Evolutionary conservation across 2,329 filamentous ascomycete genomes (phyloP).

Genomic region (Hirsutella thompsonii): DNA sequence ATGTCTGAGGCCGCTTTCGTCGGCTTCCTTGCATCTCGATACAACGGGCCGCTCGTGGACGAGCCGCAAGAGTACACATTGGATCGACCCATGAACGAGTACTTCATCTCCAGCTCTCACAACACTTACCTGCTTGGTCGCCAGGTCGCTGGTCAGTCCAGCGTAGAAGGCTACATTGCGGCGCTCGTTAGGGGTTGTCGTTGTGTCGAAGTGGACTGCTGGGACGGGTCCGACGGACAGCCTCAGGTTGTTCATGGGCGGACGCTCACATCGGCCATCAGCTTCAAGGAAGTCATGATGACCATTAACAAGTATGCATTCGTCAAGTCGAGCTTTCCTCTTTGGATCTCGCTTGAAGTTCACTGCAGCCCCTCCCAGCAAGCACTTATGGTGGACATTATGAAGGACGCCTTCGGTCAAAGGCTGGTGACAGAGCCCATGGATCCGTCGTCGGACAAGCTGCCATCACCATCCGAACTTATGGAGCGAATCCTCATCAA

Average conservation of each 20-base stretch:
- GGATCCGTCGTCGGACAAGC: constrained; percentile 49
- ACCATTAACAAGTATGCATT: constrained; percentile 96
- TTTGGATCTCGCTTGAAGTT: constrained; percentile 92
- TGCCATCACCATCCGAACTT: constrained; percentile 80
- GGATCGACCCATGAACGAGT: constrained; percentile 83
- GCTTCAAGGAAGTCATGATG: constrained; percentile 82
- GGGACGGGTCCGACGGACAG: constrained; percentile 81
- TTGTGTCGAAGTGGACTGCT: constrained; percentile 95
- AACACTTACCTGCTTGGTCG: constrained; percentile 93
- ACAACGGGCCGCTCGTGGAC: constrained; percentile 55
- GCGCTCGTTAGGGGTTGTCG: constrained; percentile 81
- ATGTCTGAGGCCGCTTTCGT: constrained; percentile 75
- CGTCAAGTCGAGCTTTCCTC: constrained; percentile 68
- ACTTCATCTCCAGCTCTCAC: constrained; percentile 96
- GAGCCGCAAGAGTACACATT: constrained; percentile 50
- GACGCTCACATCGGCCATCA: constrained; percentile 77
- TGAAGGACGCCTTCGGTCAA: constrained; percentile 73
- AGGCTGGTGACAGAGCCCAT: constrained; percentile 67
- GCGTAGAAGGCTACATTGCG: constrained; percentile 87
- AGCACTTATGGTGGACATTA: constrained; percentile 75
- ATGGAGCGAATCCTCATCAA: constrained; percentile 81
- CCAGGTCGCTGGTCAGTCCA: constrained; percentile 81
- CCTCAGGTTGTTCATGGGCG: constrained; percentile 86
- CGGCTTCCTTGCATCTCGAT: constrained; percentile 60
- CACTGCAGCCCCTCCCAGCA: constrained; percentile 82